phyloP scores from a whole-genome alignment of 2,329 filamentous ascomycete species.

The Penicillium sp. region DNA sequence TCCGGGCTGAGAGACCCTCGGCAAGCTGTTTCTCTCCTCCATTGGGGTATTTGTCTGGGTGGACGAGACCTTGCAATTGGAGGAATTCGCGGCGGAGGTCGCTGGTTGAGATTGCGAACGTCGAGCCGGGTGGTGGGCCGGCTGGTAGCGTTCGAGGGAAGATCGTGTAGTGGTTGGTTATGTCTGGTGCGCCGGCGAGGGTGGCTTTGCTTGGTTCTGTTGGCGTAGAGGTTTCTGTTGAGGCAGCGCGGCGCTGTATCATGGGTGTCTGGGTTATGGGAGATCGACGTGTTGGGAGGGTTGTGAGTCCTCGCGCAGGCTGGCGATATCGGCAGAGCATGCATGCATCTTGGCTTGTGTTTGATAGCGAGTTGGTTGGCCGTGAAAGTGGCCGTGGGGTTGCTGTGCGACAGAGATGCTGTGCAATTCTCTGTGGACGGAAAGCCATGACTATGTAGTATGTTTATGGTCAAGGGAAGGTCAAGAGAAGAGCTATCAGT shows the following conservation, averaged over 20 bases:
- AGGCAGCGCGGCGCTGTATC: slow-evolving; percentile 17
- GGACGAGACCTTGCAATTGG: slow-evolving; percentile 65
- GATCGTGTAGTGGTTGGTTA: slow-evolving; percentile 74
- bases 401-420: slow-evolving; percentile 8
- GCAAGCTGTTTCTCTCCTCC: slow-evolving; percentile 58
- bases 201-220: slow-evolving; percentile 1
- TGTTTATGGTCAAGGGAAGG: neutral
- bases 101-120: slow-evolving; percentile 71
- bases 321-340: slow-evolving; percentile 17
- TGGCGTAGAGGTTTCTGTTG: slow-evolving; percentile 16
- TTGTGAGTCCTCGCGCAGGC: slow-evolving; percentile 1
- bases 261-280: neutral
- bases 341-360: slow-evolving; percentile 14
- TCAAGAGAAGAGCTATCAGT: neutral
- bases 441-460: slow-evolving; percentile 14
- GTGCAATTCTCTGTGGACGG: slow-evolving; percentile 13
- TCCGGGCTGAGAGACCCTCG: slow-evolving; percentile 74
- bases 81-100: slow-evolving; percentile 82
- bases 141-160: slow-evolving; percentile 76
- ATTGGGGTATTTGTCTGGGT: slow-evolving; percentile 50
- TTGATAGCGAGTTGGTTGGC: slow-evolving; percentile 8
- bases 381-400: slow-evolving; percentile 1
- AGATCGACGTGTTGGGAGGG: neutral
- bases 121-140: slow-evolving; percentile 74
- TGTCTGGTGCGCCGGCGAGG: slow-evolving; percentile 34